Percentiles rank a stretch among this genome's conserved stretches.
These are phyloP conservation scores for Blastobotrys muscicola DNA, from an alignment of 805 yeast species.

Conservation along the genomic window DNA sequence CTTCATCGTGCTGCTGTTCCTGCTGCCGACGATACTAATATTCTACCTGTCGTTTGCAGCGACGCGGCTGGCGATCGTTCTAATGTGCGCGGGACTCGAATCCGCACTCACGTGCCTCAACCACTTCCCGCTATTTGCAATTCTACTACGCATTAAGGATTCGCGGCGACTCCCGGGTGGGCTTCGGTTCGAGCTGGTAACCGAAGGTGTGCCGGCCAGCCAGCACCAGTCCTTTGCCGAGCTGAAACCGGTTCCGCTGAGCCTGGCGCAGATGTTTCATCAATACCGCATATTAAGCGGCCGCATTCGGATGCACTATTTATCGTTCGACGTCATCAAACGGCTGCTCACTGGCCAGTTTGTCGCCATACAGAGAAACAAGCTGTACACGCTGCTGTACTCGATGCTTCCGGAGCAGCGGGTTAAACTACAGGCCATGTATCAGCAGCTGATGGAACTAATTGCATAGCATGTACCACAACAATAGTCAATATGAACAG, in stretches of 20 bases:
- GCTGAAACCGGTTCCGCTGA: conserved; percentile 38
- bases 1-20: conserved; percentile 67
- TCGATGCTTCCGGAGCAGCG: conserved; percentile 41
- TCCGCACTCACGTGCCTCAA: conserved; percentile 55
- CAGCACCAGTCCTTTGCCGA: conserved; percentile 17
- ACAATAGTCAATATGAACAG: no score
- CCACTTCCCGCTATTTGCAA: conserved; percentile 79
- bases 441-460: conserved; percentile 7
- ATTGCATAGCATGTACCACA: no score
- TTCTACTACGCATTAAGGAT: conserved; percentile 71
- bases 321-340: conserved; percentile 33
- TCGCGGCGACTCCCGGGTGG: conserved; percentile 61
- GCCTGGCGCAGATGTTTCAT: conserved; percentile 36
- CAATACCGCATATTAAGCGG: conserved; percentile 37
- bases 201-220: background rate
- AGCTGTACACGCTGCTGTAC: conserved; percentile 42
- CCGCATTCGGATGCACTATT: conserved; percentile 34
- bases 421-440: conserved; percentile 14
- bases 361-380: conserved; percentile 37
- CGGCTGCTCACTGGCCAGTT: conserved; percentile 40
- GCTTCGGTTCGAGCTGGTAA: conserved; percentile 21
- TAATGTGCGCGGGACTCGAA: conserved; percentile 45
- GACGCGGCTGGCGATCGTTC: conserved; percentile 43
- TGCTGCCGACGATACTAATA: conserved; percentile 80
- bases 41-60: conserved; percentile 69